Evolutionary conservation across 108 stramenopile genomes (phyloP).

Genomic region (Fragilariopsis cylindrus): DNA sequence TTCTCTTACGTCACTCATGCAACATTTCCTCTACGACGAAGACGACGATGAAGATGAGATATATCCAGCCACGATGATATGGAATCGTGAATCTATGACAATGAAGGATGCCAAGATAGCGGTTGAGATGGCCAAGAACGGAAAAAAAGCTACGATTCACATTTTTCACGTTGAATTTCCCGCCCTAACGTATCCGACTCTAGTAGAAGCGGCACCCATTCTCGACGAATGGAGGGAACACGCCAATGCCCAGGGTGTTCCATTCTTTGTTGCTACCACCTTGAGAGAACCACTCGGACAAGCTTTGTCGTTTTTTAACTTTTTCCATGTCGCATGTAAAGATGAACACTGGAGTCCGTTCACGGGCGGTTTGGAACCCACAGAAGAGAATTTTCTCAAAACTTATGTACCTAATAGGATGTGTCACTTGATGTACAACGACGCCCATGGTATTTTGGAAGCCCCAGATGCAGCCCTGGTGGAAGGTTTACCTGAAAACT

Average conservation of each 20-base stretch:
- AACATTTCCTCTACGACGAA: background rate
- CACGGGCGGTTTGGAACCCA: background rate
- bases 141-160: conserved; percentile 3
- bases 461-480: conserved; percentile 8
- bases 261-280: conserved; percentile 12
- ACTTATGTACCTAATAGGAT: background rate
- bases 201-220: background rate
- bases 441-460: conserved; percentile 12
- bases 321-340: conserved; percentile 13
- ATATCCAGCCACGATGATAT: background rate
- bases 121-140: background rate
- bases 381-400: conserved; percentile 8
- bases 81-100: conserved; percentile 9
- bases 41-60: background rate
- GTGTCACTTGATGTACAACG: conserved; percentile 18
- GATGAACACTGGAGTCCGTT: conserved; percentile 6
- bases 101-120: background rate
- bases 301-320: conserved; percentile 20
- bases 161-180: conserved; percentile 12
- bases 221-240: conserved; percentile 1
- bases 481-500: conserved; percentile 1
- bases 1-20: conserved; percentile 4
- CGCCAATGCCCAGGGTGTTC: conserved; percentile 2
- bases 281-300: conserved; percentile 17
- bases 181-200: conserved; percentile 4